Base-by-base conservation (phyloP, 208 protist species). In the Strigomonas galati region DNA sequence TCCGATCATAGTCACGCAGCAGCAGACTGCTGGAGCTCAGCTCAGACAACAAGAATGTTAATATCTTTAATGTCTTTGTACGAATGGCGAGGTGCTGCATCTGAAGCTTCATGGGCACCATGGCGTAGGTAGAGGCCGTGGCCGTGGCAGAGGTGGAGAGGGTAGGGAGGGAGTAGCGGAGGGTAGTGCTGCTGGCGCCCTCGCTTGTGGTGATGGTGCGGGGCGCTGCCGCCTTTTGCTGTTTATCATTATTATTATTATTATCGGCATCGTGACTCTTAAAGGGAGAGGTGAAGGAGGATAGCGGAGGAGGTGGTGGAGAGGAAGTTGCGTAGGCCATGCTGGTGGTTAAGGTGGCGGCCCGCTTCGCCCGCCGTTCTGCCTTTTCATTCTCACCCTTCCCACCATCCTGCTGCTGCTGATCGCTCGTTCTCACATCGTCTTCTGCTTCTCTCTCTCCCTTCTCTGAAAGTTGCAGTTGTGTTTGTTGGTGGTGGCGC, bases 1-100 rank as follows among this genome's bases (percentile, higher is more conserved):
- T 74, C 24, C 80, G 77, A 6, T 79, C 80, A 67, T 89, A 90
- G 21, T 53, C 48, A 12, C 23, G 21, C 7, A 53, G 48, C 48
- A 53, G 48, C 21, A 53, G 48, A 7, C 21, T 28, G 19, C 21
- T 28, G 21, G 48, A 53, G 48, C 21, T 53, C 19, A 53, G 21
- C 48, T 53, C 48, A 21, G 48, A 53, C 1, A 53, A 21, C 0
- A 53, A 12, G 27, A 53, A 28, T 3, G 48, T 53, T 7, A 53
- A 27, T 23, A 28, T 28, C 21, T 53, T 23, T 6, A 53, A 4
- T 6, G 21, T 23, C 15, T 53, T 53, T 10, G 48, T 53, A 21
- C 23, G 23, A 9, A 53, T 23, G 48, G 48, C 5, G 2, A 53
- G 21, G 5, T 14, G 5, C 48, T 46, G 40, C 40, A 46, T 46